Conservation (phyloP, 345 rosid species). For the Dimocarpus longan region DNA sequence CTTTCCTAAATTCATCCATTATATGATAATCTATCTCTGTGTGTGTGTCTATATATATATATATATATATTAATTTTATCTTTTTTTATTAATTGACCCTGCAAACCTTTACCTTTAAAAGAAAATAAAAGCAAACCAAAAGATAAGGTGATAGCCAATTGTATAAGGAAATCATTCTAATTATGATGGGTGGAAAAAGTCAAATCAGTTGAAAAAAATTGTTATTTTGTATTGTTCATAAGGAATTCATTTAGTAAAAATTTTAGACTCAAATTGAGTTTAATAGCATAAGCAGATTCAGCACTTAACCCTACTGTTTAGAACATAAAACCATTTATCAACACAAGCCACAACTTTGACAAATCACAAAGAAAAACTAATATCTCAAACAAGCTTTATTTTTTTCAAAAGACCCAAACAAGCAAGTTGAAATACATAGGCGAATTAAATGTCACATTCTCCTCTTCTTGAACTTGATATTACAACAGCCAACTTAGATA, state of each 20-base stretch:
- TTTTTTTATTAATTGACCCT: no score
- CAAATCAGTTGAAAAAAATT: no score
- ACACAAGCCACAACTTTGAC: background rate
- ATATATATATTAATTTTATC: no score
- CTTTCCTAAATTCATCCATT: no score
- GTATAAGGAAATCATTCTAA: no score
- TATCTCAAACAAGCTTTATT: no score
- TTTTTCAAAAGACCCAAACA: background rate
- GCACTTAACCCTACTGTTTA: background rate
- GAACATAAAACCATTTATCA: background rate
- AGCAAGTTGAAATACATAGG: background rate
- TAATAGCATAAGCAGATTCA: background rate
- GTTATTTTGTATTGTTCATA: background rate
- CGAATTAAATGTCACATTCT: background rate
- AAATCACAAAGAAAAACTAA: background rate
- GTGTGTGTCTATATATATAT: no score
- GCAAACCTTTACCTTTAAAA: no score
- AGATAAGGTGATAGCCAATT: no score
- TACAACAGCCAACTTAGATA: conserved; percentile 9
- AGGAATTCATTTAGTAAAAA: background rate
- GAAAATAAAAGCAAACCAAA: no score
- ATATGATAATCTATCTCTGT: no score
- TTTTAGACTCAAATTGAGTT: background rate
- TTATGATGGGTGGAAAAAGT: no score
- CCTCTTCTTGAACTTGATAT: background rate